Evolutionary conservation across 495 filamentous ascomycete species (phyloP), one percentile per base, ranked within the genome.

Genomic region (Extremus antarcticus): DNA sequence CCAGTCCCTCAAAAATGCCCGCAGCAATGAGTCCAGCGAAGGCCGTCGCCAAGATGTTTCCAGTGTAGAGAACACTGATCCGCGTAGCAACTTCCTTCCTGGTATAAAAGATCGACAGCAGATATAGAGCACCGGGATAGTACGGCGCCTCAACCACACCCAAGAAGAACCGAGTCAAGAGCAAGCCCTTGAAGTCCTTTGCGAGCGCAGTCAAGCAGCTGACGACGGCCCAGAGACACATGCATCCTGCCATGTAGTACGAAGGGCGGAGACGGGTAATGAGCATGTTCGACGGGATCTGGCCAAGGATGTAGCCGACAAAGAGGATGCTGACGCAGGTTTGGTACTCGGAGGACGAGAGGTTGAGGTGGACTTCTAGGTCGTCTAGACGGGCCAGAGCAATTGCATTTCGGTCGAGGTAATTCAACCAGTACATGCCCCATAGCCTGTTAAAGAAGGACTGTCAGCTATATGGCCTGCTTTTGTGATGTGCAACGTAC

Each of bases 251-350:
- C 64, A 69, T 63, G 47, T 70, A 71, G 13, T 64, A 17, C 13
- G 62, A 64, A 20, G 72, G 72, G n/a, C 68, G 64, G 38, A 69
- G 63, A 17, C 67, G 60, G 1, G 64, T 71, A 25, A 73, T 60
- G 46, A 72, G 32, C 69, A 74, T 67, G 56, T 73, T 73, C 25
- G 64, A 65, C 13, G 68, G 70, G 24, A 72, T 59, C 45, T 73
- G 70, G 39, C 60, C 65, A 23, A 71, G 59, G 13, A 69, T 61
- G 52, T 73, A 77, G 20, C 76, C 76, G 22, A 80, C 76, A 55
- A 81, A 80, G 19, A 81, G 65, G 63, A 80, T 78, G 59, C 73
- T 76, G 29, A 76, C 77, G 17, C 76, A 77, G 1, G 78, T 69
- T 60, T 84, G 77, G 56, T 74, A 80, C 51, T 80, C 66, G 1